Evolutionary conservation across 352 stramenopile species (phyloP).

Genomic region (Pythium phragmitis): DNA sequence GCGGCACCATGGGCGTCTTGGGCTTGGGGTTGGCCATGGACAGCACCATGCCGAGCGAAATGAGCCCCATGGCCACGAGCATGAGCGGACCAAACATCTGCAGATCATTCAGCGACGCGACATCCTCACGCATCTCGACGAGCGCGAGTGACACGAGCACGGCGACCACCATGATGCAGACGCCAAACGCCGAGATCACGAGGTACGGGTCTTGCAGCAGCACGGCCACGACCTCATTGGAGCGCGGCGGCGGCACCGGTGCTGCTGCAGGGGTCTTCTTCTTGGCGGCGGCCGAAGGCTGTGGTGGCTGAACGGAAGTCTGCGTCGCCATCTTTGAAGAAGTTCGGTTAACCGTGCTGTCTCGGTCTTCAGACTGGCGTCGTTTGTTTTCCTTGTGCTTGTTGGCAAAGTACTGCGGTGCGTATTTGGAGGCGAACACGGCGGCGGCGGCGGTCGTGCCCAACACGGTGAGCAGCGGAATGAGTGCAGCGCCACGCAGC

Average conservation of each 20-base stretch:
- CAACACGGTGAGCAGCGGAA: constrained; percentile 38
- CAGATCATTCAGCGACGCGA: constrained; percentile 52
- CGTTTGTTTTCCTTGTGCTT: constrained; percentile 23
- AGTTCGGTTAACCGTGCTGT: not conserved
- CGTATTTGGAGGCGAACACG: constrained; percentile 29
- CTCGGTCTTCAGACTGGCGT: not conserved
- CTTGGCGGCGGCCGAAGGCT: not conserved
- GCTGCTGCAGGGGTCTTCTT: not conserved
- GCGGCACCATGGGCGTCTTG: not conserved
- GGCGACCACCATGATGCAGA: constrained; percentile 56
- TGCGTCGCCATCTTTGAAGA: constrained; percentile 8
- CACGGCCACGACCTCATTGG: constrained; percentile 38
- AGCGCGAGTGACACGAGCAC: constrained; percentile 52
- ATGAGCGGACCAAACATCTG: constrained; percentile 70
- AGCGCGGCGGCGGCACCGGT: constrained; percentile 11
- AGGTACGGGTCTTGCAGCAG: constrained; percentile 51
- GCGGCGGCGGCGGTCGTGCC: constrained; percentile 34
- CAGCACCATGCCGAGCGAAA: constrained; percentile 38
- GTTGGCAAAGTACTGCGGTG: constrained; percentile 26
- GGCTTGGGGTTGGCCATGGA: constrained; percentile 22
- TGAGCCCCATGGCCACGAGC: constrained; percentile 54
- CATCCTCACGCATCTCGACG: constrained; percentile 39
- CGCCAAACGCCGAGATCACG: constrained; percentile 46
- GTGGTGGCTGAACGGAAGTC: not conserved
- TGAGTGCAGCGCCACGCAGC: constrained; percentile 29